Conservation (phyloP, 2,329 filamentous ascomycete species). For the Paraphoma chrysanthemicola region DNA sequence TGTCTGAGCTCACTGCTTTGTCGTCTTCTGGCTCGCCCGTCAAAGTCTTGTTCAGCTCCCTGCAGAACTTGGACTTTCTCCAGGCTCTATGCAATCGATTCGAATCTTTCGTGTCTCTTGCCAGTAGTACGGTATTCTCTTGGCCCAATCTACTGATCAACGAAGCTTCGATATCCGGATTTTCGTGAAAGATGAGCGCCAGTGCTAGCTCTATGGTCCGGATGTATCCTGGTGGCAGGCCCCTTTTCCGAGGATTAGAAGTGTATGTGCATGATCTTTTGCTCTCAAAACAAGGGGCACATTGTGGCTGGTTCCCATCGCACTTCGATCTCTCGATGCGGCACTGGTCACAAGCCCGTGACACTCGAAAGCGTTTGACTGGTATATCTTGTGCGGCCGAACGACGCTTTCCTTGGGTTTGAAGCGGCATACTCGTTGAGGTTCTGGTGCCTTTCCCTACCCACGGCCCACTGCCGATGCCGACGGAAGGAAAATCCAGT, state of each 20-base stretch:
- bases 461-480: too few species aligned
- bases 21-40: conserved; percentile 48
- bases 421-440: conserved; percentile 1
- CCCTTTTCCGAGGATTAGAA: conserved; percentile 75
- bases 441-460: too few species aligned
- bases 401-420: conserved; percentile 26
- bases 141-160: conserved; percentile 62
- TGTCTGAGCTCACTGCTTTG: conserved; percentile 23
- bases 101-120: conserved; percentile 59
- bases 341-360: conserved; percentile 72
- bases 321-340: conserved; percentile 73
- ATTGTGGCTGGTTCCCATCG: conserved; percentile 71
- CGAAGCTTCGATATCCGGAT: conserved; percentile 64
- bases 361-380: conserved; percentile 66
- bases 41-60: conserved; percentile 67
- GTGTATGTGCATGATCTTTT: conserved; percentile 73
- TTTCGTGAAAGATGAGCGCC: conserved; percentile 52
- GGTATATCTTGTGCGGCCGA: conserved; percentile 19
- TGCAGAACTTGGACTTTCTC: conserved; percentile 67
- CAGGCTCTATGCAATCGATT: conserved; percentile 67
- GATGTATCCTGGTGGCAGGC: conserved; percentile 67
- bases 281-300: conserved; percentile 69
- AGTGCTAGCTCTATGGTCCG: conserved; percentile 68
- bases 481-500: background rate
- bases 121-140: conserved; percentile 56